Evolutionary conservation across 78 protist genomes (phyloP).

Genomic region (Speleostelium caveatum): DNA sequence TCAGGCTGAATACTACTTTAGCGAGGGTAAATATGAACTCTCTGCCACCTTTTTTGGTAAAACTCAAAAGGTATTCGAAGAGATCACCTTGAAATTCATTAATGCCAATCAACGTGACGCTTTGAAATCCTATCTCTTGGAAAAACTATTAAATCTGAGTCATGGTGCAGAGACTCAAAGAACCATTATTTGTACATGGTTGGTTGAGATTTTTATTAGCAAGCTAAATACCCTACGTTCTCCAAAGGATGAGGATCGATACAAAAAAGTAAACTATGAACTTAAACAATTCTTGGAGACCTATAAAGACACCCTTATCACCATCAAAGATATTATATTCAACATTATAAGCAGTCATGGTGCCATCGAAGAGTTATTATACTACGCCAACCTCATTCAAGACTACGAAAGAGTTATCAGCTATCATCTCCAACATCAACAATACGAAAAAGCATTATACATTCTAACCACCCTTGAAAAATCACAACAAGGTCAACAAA

Average conservation of each 20-base stretch:
- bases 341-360: slow-evolving; percentile 93
- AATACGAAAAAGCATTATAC: slow-evolving; percentile 80
- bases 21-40: slow-evolving; percentile 36
- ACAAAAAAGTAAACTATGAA: slow-evolving; percentile 65
- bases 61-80: slow-evolving; percentile 88
- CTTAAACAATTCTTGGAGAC: slow-evolving; percentile 45
- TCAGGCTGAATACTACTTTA: slow-evolving; percentile 86
- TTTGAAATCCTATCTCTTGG: slow-evolving; percentile 58
- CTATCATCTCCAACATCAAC: slow-evolving; percentile 84
- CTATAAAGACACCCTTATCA: slow-evolving; percentile 66
- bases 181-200: slow-evolving; percentile 92
- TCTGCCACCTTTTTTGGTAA: slow-evolving; percentile 91
- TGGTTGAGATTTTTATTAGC: slow-evolving; percentile 89
- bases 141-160: slow-evolving; percentile 44
- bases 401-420: slow-evolving; percentile 93
- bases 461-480: slow-evolving; percentile 58
- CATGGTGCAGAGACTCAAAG: slow-evolving; percentile 82
- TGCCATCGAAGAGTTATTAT: slow-evolving; percentile 88
- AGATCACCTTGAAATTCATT: slow-evolving; percentile 88
- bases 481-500: slow-evolving; percentile 15
- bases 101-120: slow-evolving; percentile 79
- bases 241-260: slow-evolving; percentile 33
- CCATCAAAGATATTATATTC: slow-evolving; percentile 82
- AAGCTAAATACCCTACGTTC: slow-evolving; percentile 68
- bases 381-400: slow-evolving; percentile 85